Percentiles rank a stretch among this genome's conserved stretches.
These are phyloP conservation scores for Euphorbia pulcherrima DNA, from an alignment of 345 rosid genomes.

Conservation along the genomic window DNA sequence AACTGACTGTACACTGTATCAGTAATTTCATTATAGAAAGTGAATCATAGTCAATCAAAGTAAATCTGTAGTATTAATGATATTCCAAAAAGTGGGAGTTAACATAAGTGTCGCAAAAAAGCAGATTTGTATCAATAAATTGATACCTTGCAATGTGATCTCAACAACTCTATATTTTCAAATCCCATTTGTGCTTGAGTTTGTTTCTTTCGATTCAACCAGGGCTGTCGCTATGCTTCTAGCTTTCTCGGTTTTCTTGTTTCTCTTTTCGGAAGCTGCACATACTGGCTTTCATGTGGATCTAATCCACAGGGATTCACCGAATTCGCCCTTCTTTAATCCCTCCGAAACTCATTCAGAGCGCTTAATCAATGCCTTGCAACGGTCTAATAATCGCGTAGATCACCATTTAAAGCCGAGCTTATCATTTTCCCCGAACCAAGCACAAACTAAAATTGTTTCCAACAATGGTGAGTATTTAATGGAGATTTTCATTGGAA, in stretches of 20 bases:
- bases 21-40: background rate
- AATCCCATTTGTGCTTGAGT: background rate
- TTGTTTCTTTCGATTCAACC: background rate
- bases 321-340: background rate
- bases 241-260: conserved; percentile 8
- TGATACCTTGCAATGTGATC: background rate
- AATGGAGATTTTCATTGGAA: conserved; percentile 18
- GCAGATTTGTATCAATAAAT: background rate
- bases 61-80: background rate
- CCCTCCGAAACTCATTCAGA: background rate
- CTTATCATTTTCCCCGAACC: background rate
- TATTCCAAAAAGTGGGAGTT: background rate
- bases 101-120: background rate
- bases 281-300: background rate
- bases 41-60: background rate
- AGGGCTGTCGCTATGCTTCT: conserved; percentile 1
- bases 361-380: background rate
- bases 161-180: background rate
- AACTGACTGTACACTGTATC: conserved; percentile 8
- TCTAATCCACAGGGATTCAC: background rate
- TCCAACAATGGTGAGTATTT: conserved; percentile 14
- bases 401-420: conserved; percentile 6
- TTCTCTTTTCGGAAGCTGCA: background rate
- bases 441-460: conserved; percentile 5
- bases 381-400: background rate